These are phyloP conservation scores for Plectranthus barbatus DNA, from an alignment of 257 asterid species.

Conservation along the genomic window DNA sequence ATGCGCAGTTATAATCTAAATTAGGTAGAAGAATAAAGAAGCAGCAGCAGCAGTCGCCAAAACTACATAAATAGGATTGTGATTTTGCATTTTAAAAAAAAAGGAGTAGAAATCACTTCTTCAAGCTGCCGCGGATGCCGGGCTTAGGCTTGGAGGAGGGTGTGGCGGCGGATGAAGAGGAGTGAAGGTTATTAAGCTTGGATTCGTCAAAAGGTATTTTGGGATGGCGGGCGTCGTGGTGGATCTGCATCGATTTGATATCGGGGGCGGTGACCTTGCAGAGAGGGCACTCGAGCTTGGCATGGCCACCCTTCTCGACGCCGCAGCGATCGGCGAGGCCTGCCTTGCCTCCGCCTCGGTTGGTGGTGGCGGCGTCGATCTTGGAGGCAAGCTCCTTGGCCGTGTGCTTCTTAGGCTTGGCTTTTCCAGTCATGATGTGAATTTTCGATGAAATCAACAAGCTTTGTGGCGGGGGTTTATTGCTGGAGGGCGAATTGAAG, in stretches of 20 bases:
- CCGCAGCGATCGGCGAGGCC: constrained; percentile 69
- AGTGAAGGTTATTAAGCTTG: constrained; percentile 57
- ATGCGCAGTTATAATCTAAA: background rate
- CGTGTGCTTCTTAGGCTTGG: constrained; percentile 92
- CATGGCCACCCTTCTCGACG: constrained; percentile 73
- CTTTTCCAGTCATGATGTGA: constrained; percentile 51
- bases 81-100: background rate
- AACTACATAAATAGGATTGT: background rate
- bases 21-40: background rate
- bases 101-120: constrained; percentile 32
- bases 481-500: no score
- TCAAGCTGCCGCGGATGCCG: constrained; percentile 76
- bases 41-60: background rate
- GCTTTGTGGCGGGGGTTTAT: no score
- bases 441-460: no score
- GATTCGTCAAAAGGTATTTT: constrained; percentile 72
- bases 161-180: constrained; percentile 3
- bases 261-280: constrained; percentile 84
- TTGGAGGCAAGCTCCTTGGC: constrained; percentile 76
- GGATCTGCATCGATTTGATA: constrained; percentile 82
- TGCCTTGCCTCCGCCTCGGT: constrained; percentile 89
- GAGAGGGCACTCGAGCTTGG: constrained; percentile 76
- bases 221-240: constrained; percentile 79
- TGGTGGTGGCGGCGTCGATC: constrained; percentile 72
- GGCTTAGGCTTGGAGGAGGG: constrained; percentile 53